A percentile compares a stretch with the other conserved stretches of the same genome.
phyloP scores from a whole-genome alignment of 2,329 filamentous ascomycete species.

The Botrytis aclada region DNA sequence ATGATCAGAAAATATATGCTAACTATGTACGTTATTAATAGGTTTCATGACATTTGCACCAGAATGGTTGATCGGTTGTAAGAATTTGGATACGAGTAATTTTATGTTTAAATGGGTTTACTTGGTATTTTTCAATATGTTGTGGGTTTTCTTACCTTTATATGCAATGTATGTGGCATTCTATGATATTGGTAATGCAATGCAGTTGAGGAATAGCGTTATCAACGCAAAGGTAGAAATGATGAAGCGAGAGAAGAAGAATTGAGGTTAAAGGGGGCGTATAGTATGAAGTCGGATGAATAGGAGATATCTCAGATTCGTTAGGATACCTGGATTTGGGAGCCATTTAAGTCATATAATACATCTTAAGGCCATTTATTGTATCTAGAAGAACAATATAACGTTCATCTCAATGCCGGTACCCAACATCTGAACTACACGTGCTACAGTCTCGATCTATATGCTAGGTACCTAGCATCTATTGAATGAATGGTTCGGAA shows the following conservation, averaged over 20 bases:
- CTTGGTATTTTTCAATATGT: slow-evolving; percentile 64
- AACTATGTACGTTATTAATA: slow-evolving; percentile 30
- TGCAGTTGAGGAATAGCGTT: slow-evolving; percentile 41
- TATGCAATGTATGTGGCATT: slow-evolving; percentile 57
- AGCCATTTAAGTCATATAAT: not conserved
- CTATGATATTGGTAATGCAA: slow-evolving; percentile 54
- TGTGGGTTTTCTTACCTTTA: slow-evolving; percentile 63
- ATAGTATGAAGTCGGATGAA: not conserved
- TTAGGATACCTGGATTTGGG: not conserved
- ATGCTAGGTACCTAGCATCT: not conserved
- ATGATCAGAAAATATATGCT: not conserved
- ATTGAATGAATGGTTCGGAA: not conserved
- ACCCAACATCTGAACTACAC: not conserved
- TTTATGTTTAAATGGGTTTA: slow-evolving; percentile 63
- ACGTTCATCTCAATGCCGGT: not conserved
- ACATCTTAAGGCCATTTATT: not conserved
- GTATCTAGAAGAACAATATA: not conserved
- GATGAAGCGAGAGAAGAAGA: slow-evolving; percentile 28
- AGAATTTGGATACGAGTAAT: slow-evolving; percentile 62
- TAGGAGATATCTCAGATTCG: not conserved
- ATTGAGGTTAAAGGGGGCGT: not conserved
- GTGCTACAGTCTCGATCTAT: not conserved
- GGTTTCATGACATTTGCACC: slow-evolving; percentile 71
- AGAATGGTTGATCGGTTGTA: slow-evolving; percentile 62
- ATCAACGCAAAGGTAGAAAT: slow-evolving; percentile 24